Evolutionary conservation across 202 grass and related monocot genomes (phyloP).

Genomic region (Alloteropsis angusta): DNA sequence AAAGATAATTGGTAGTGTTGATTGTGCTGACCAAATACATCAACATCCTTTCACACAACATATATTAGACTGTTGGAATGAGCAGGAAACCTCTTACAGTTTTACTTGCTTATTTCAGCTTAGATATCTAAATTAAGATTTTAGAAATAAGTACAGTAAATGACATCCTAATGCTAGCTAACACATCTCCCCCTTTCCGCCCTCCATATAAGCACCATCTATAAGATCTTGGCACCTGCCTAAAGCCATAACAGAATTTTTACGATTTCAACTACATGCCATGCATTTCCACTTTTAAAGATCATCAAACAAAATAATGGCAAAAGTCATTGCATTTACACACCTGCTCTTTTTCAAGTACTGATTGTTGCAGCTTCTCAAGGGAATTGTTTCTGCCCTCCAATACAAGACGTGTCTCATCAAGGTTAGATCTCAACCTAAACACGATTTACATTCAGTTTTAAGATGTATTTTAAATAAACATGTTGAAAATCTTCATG

Average conservation of each 20-base stretch:
- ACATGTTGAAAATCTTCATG: neutral
- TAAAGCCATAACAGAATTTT: constrained; percentile 13
- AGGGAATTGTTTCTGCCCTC: constrained; percentile 79
- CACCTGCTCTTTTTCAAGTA: constrained; percentile 98
- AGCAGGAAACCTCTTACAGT: neutral
- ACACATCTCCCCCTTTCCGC: neutral
- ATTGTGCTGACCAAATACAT: constrained; percentile 10
- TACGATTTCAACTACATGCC: neutral
- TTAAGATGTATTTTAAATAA: constrained; percentile 26
- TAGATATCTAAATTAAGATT: neutral
- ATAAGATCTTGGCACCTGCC: neutral
- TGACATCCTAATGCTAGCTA: neutral
- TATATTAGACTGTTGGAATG: constrained; percentile 8
- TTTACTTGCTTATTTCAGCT: constrained; percentile 21
- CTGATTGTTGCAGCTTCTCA: constrained; percentile 73
- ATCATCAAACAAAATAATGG: constrained; percentile 10
- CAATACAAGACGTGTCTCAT: constrained; percentile 62
- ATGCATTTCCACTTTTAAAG: neutral
- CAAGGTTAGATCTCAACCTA: constrained; percentile 75
- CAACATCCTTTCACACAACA: neutral
- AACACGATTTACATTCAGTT: constrained; percentile 29
- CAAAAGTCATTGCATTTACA: constrained; percentile 7
- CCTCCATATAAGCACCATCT: constrained; percentile 2
- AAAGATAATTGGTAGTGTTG: constrained; percentile 15
- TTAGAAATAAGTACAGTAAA: constrained; percentile 3